Evolutionary conservation across 345 rosid species (phyloP).

Genomic region (Eutrema japonicum): DNA sequence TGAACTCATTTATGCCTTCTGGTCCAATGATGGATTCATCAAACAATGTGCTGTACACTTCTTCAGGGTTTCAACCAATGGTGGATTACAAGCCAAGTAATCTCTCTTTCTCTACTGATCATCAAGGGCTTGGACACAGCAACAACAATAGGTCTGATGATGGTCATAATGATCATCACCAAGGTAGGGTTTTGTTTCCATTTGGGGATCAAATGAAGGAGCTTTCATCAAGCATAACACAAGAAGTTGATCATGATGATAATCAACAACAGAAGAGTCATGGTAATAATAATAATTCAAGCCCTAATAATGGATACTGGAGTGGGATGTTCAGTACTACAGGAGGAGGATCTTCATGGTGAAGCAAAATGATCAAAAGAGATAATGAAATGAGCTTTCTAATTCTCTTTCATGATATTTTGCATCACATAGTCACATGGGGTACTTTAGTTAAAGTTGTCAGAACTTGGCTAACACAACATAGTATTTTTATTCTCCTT

Average conservation of each 20-base stretch:
- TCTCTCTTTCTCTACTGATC: slow-evolving; percentile 39
- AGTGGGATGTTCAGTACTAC: slow-evolving; percentile 48
- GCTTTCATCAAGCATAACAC: slow-evolving; percentile 44
- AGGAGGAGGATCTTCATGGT: slow-evolving; percentile 49
- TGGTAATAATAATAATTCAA: slow-evolving; percentile 39
- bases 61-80: slow-evolving; percentile 49
- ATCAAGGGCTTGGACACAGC: slow-evolving; percentile 31
- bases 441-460: slow-evolving; percentile 48
- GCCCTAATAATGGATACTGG: slow-evolving; percentile 48
- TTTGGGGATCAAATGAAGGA: slow-evolving; percentile 48
- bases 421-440: slow-evolving; percentile 48
- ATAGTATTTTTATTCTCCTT: slow-evolving; percentile 27
- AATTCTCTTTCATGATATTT: slow-evolving; percentile 37
- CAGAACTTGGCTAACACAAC: slow-evolving; percentile 48
- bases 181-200: slow-evolving; percentile 45
- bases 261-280: slow-evolving; percentile 45
- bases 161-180: slow-evolving; percentile 28
- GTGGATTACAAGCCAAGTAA: slow-evolving; percentile 41
- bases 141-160: slow-evolving; percentile 35
- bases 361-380: slow-evolving; percentile 47
- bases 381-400: slow-evolving; percentile 42
- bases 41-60: slow-evolving; percentile 40
- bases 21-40: slow-evolving; percentile 44
- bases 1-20: slow-evolving; percentile 40
- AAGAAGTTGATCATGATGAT: slow-evolving; percentile 46